A percentile compares a stretch with the other conserved stretches of the same genome.
These are phyloP conservation scores for Platanus orientalis DNA, from an alignment of 164 flowering plant species.

Conservation along the genomic window DNA sequence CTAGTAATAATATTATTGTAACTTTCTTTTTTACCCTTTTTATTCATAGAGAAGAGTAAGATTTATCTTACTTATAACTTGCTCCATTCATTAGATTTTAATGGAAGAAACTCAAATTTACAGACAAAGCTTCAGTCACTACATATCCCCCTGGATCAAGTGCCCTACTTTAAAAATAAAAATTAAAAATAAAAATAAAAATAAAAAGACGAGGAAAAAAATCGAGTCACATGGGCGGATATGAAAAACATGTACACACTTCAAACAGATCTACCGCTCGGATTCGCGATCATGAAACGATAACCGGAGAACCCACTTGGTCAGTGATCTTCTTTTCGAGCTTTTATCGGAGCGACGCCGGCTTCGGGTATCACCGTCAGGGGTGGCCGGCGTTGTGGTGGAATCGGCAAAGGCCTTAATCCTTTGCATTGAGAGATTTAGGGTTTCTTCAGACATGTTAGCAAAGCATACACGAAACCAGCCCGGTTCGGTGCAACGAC, in stretches of 20 bases:
- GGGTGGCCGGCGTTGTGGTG: neutral
- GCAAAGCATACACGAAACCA: constrained; percentile 46
- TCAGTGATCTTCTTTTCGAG: constrained; percentile 22
- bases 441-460: constrained; percentile 28
- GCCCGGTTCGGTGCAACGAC: constrained; percentile 40
- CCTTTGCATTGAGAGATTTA: constrained; percentile 21
- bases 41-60: no score
- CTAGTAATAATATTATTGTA: no score
- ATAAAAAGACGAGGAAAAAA: constrained; percentile 1
- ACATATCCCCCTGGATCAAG: no score
- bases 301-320: constrained; percentile 53
- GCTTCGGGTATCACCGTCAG: neutral
- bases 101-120: no score
- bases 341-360: constrained; percentile 1
- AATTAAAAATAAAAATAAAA: constrained; percentile 6
- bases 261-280: constrained; percentile 34
- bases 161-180: no score
- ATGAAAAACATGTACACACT: no score
- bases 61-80: no score
- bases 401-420: constrained; percentile 20
- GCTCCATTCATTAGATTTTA: no score
- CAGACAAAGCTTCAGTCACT: no score
- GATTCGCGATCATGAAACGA: constrained; percentile 28
- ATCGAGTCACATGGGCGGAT: neutral
- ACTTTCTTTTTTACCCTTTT: no score